Evolutionary conservation across 2,329 filamentous ascomycete genomes (phyloP), one percentile per base, ranked within the genome.

Genomic region (Aspergillus tamarii): DNA sequence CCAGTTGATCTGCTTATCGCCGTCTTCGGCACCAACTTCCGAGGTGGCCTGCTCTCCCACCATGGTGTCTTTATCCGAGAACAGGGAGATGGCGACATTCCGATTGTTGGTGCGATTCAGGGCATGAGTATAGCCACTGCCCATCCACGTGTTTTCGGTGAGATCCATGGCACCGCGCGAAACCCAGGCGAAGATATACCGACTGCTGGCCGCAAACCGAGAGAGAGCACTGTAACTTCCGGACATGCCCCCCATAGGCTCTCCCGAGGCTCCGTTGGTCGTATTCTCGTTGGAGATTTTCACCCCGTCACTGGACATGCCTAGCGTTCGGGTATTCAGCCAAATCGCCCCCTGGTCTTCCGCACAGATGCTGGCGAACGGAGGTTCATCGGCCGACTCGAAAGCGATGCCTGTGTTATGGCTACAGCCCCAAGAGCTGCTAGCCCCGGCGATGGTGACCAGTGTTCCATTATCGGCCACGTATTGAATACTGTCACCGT

Each of bases 401-500:
- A 89, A 84, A 7, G 85, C 86, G 61, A 89, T 89, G 61, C 87
- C 87, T 1, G 86, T 88, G 77, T 89, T 89, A 80, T 89, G 86
- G 7, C 83, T 86, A 79, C 87, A 89, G 21, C 87, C 87, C 82
- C 86, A 89, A 16, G 81, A 79, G 61, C 83, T 86, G 50, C 82
- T 83, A 3, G 86, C 85, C 1, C 85, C 85, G 1, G 73, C 56
- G 64, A 88, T 87, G 12, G 74, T 78, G 67, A 84, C 76, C 4
- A 88, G 74, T 9, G 78, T 81, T 14, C 87, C 87, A 21, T 78
- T 69, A 14, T 80, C 74, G 41, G 76, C 74, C 32, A 85, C 80
- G 60, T 86, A 86, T 67, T 84, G 76, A 41, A 87, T 82, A 60
- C 78, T 84, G 69, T 89, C 87, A 30, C 87, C 87, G 56, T 81